Evolutionary conservation across 2,329 filamentous ascomycete species (phyloP), one percentile per base, ranked within the genome.

Genomic region (Phaeosphaeriaceae sp.): DNA sequence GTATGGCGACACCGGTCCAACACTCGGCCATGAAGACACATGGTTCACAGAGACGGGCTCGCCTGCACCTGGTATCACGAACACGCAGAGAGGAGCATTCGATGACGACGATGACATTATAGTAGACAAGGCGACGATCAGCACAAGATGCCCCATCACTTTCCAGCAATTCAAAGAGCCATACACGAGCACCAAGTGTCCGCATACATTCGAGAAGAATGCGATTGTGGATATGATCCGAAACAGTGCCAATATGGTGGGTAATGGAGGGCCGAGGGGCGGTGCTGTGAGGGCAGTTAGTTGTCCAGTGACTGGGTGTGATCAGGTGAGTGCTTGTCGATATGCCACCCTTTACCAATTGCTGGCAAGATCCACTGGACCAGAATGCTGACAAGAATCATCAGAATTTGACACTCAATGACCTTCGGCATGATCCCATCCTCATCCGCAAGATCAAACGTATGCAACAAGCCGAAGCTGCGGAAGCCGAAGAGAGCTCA

Each of bases 131-230:
- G 87, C 88, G 61, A 85, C 83, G 4, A 82, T 88, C 52, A 89
- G 86, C 73, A 85, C 89, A 31, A 88, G 86, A 66, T 93, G 91
- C 68, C 89, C 90, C 0, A 74, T 93, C 20, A 90, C 89, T 0
- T 79, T 92, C 63, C 80, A 81, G 51, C 80, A 84, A 46, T 88
- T 92, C 79, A 79, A 81, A 44, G 84, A 91, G 52, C 91, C 91
- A 0, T 87, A 86, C 68, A 90, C 85, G 54, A 91, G 86, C 66
- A 79, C 72, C 15, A 85, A 86, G 63, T 93, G 91, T 79, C 87
- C 85, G 54, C 91, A 93, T 73, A 88, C 85, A 0, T 93, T 91
- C 71, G 89, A 93, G 70, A 89, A 86, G 73, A 69, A 73, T 1
- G 86, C 86, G 0, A 88, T 93, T 41, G 56, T 85, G 22, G 83